Conservation (phyloP, 306 rosid genomes). For the Medicago arabica region DNA sequence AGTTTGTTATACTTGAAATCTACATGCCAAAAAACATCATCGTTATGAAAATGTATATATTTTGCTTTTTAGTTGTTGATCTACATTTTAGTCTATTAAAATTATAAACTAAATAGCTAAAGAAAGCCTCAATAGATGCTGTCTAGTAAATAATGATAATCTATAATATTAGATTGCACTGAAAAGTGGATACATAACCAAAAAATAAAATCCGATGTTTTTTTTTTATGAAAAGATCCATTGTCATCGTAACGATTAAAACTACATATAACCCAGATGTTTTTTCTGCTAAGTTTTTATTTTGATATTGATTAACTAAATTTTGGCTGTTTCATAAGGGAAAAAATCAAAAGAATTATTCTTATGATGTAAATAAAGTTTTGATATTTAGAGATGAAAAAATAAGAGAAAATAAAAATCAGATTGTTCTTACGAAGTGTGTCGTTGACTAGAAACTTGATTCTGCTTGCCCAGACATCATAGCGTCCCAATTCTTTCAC, state of each 20-base stretch:
- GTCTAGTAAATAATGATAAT: too few species aligned
- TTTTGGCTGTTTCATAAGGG: background rate
- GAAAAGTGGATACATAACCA: too few species aligned
- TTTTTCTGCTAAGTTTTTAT: background rate
- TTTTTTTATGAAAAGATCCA: too few species aligned
- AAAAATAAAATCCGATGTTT: too few species aligned
- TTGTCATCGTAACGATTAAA: too few species aligned
- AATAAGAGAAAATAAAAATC: background rate
- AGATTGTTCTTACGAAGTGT: slow-evolving; percentile 54
- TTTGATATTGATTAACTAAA: too few species aligned
- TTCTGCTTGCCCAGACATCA: slow-evolving; percentile 61
- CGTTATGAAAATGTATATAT: background rate
- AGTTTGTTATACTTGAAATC: slow-evolving; percentile 70
- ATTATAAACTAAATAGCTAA: background rate
- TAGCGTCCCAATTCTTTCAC: slow-evolving; percentile 56
- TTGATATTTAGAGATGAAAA: background rate
- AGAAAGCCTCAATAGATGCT: background rate
- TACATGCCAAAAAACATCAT: slow-evolving; percentile 31
- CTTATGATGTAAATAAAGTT: background rate
- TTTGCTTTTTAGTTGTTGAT: too few species aligned
- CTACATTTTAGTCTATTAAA: too few species aligned
- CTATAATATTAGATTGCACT: too few species aligned
- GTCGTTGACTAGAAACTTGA: slow-evolving; percentile 75
- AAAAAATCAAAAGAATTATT: background rate
- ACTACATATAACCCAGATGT: too few species aligned